Evolutionary conservation across 768 basidiomycete genomes (phyloP).

Genomic region (Boletus sp.): DNA sequence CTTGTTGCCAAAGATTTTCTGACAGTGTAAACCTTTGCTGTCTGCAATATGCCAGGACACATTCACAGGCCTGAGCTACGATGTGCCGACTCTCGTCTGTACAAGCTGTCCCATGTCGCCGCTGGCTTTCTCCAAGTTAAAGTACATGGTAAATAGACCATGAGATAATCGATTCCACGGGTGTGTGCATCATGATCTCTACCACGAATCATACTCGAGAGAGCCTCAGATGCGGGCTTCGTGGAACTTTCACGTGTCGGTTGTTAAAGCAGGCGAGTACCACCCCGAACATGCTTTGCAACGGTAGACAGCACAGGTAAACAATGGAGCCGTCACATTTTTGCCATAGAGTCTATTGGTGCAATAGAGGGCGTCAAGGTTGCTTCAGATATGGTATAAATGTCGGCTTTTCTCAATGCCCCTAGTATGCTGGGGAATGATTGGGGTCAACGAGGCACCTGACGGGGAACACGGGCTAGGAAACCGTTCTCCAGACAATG

Average conservation of each 20-base stretch:
- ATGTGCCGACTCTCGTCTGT: too few relatives aligned
- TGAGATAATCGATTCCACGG: neutral
- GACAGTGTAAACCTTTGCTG: neutral
- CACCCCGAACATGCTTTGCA: neutral
- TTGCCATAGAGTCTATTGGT: too few relatives aligned
- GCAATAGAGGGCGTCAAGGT: neutral
- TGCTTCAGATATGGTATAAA: neutral
- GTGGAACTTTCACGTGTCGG: too few relatives aligned
- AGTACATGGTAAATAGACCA: too few relatives aligned
- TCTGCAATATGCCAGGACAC: too few relatives aligned
- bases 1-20: neutral
- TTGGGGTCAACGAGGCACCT: too few relatives aligned
- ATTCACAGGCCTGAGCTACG: too few relatives aligned
- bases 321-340: neutral
- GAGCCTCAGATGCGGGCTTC: too few relatives aligned
- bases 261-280: neutral
- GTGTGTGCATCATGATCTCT: neutral
- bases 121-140: too few relatives aligned
- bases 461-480: neutral
- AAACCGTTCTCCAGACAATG: neutral
- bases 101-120: too few relatives aligned
- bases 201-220: neutral
- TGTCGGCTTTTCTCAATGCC: neutral
- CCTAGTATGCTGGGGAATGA: too few relatives aligned
- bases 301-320: neutral